Evolutionary conservation across 2,329 filamentous ascomycete species (phyloP).

Genomic region (Lachnellula arida): DNA sequence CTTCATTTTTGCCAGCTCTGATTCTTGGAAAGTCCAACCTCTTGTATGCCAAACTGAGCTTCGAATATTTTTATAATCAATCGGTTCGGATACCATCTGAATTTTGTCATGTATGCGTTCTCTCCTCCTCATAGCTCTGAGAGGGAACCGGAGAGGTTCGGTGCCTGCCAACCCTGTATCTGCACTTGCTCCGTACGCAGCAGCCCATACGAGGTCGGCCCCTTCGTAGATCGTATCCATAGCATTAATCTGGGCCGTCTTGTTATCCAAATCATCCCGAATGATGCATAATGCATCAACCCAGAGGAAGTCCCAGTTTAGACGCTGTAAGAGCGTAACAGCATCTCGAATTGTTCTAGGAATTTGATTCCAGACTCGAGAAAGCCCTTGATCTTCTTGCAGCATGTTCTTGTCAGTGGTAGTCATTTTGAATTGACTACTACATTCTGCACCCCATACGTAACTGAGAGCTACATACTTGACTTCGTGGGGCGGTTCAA

Average conservation of each 20-base stretch:
- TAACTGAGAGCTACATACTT: not conserved
- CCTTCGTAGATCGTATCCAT: not conserved
- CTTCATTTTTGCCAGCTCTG: not conserved
- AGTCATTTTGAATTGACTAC: not conserved
- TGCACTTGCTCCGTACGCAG: not conserved
- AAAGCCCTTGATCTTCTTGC: not conserved
- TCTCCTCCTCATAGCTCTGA: not conserved
- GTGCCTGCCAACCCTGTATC: not conserved
- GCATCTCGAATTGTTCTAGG: not conserved
- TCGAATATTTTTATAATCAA: not conserved
- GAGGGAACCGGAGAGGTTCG: not conserved
- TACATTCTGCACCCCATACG: not conserved
- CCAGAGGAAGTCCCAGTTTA: not conserved
- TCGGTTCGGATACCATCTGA: not conserved
- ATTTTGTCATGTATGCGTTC: not conserved
- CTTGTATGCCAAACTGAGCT: not conserved
- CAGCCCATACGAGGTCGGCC: not conserved
- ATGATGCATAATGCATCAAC: slow-evolving; percentile 1
- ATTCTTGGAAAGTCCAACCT: not conserved
- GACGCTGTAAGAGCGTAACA: not conserved
- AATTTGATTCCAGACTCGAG: not conserved
- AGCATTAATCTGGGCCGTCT: not conserved
- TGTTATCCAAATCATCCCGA: not conserved
- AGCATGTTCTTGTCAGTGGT: not conserved
- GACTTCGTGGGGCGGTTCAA: not conserved